Evolutionary conservation across 352 stramenopile genomes (phyloP).

Genomic region (Thraustochytrium striatum): DNA sequence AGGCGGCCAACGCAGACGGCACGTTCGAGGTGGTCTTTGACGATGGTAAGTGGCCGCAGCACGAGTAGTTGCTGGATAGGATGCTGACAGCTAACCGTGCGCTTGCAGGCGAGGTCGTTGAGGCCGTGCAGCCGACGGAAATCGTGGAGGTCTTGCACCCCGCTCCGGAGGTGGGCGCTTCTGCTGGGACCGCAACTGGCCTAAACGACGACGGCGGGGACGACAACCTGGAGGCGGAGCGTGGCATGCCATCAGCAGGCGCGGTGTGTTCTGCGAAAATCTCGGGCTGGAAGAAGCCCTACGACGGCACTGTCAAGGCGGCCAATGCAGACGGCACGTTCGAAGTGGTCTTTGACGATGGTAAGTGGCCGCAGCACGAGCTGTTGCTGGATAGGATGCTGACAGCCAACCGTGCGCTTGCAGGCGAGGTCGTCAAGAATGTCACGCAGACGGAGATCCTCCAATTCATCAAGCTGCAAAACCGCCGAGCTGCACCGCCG

Average conservation of each 20-base stretch:
- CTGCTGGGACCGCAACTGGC: not conserved
- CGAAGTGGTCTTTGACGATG: conserved; percentile 29
- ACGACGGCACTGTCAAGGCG: not conserved
- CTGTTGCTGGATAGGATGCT: conserved; percentile 61
- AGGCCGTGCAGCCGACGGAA: not conserved
- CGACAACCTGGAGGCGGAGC: not conserved
- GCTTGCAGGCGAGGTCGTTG: not conserved
- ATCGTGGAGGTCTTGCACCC: not conserved
- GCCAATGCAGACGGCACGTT: conserved; percentile 21
- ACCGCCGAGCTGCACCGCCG: not conserved
- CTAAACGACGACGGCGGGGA: not conserved
- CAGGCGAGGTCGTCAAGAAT: not conserved
- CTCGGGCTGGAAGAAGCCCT: conserved; percentile 13
- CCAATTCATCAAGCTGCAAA: not conserved
- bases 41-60: not conserved
- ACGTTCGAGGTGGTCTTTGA: conserved; percentile 25
- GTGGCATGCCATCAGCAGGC: not conserved
- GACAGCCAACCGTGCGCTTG: not conserved
- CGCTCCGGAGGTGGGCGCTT: too few relatives aligned
- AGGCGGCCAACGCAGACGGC: not conserved
- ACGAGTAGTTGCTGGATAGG: conserved; percentile 61
- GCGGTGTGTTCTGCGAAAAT: not conserved
- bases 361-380: not conserved
- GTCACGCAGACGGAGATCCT: not conserved
- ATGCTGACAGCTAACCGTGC: not conserved